Evolutionary conservation across 805 yeast species (phyloP), one percentile per base, ranked within the genome.

Genomic region (Isabelozyma gotoi): DNA sequence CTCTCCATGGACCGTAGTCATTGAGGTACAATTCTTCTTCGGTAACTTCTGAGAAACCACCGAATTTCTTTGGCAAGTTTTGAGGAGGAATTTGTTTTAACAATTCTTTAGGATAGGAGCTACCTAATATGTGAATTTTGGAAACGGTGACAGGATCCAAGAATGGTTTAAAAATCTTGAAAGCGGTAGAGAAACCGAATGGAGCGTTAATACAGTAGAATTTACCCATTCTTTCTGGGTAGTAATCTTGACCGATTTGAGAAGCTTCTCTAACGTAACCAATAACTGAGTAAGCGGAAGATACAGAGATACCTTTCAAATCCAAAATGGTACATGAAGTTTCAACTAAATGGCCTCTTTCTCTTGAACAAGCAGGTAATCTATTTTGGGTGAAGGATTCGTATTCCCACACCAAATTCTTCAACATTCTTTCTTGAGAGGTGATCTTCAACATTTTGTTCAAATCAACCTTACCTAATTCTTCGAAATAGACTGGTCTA

Each of bases 191-290:
- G 71, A 94, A 94, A 2, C 99, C 99, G 62, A 90, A 94, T 51
- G 99, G 99, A 1, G 98, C 96, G 62, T 94, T 94, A 69, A 94
- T 88, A 57, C 91, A 73, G 71, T 90, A 92, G 64, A 92, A 94
- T 68, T 88, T 90, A 61, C 99, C 99, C 99, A 94, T 94, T 69
- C 98, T 86, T 76, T 94, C 99, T 12, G 99, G 99, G 65, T 94
- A 94, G 71, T 88, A 92, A 72, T 94, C 88, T 75, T 94, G 99
- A 46, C 98, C 97, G 57, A 94, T 88, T 58, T 79, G 73, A 11
- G 97, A 88, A 7, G 99, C 97, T 68, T 91, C 97, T 63, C 84
- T 83, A 43, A 94, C 96, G 67, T 90, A 94, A 10, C 84, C 75
- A 51, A 89, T 74, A 35, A 94, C 99, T 62, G 85, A 88, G 50